A percentile compares a stretch with the other conserved stretches of the same genome.
phyloP scores from a whole-genome alignment of 2,329 filamentous ascomycete genomes.

The Nigrospora oryzae region DNA sequence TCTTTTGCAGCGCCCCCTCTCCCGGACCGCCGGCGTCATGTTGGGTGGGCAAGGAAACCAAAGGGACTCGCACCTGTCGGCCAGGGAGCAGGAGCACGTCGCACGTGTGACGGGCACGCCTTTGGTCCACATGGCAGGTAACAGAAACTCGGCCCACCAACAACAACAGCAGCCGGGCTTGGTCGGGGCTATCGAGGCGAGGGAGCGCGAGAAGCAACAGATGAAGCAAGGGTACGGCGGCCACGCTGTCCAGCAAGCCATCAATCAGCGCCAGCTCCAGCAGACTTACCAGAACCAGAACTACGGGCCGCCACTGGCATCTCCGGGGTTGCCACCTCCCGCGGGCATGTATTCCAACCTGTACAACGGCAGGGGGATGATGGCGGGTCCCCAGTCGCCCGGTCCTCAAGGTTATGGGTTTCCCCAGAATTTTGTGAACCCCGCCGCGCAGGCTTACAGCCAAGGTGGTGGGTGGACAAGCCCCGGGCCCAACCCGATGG shows the following conservation, averaged over 20 bases:
- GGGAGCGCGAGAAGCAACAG: slow-evolving; percentile 69
- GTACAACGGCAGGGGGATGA: slow-evolving; percentile 8
- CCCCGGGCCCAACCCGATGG: slow-evolving; percentile 16
- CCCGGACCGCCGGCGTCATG: slow-evolving; percentile 43
- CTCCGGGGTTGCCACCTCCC: slow-evolving; percentile 15
- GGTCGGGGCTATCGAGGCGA: slow-evolving; percentile 69
- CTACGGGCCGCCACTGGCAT: background rate
- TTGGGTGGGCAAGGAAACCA: slow-evolving; percentile 30
- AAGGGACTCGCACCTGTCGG: slow-evolving; percentile 61
- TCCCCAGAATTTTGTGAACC: slow-evolving; percentile 12
- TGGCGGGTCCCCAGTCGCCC: slow-evolving; percentile 13
- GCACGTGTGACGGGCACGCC: slow-evolving; percentile 73
- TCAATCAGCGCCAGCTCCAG: slow-evolving; percentile 56
- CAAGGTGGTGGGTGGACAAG: slow-evolving; percentile 24
- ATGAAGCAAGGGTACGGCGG: slow-evolving; percentile 62
- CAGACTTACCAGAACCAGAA: slow-evolving; percentile 25
- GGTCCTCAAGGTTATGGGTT: slow-evolving; percentile 15
- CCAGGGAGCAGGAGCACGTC: slow-evolving; percentile 83
- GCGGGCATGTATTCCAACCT: slow-evolving; percentile 24
- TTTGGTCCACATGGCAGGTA: slow-evolving; percentile 58
- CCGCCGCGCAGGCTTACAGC: slow-evolving; percentile 18
- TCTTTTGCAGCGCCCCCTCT: slow-evolving; percentile 32
- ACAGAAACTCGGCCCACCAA: slow-evolving; percentile 25
- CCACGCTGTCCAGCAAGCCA: slow-evolving; percentile 65
- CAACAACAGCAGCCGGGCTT: slow-evolving; percentile 51